Base-by-base conservation (phyloP, 1,139 yeast genomes). In the Nakaseomyces sp. region DNA sequence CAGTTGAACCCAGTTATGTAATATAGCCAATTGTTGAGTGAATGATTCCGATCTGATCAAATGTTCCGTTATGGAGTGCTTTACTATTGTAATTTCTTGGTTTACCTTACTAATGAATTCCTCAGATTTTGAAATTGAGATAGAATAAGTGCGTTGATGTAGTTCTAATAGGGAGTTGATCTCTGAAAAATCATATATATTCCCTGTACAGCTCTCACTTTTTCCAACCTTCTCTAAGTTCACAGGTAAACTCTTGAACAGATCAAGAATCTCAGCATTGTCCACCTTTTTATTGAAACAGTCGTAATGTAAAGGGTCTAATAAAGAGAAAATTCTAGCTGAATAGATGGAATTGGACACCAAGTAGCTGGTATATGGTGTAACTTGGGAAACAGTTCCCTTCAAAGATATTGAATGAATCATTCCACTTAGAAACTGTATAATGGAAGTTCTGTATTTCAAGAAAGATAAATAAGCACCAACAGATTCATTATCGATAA, bases 1-100 rank as follows among this genome's bases (percentile, higher is more conserved):
- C 43, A 88, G 64, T 53, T 81, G 83, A 28, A 82, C 79, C 97
- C 97, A 89, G 0, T 94, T 76, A 54, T 79, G 84, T 24, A 89
- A 65, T 46, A 81, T 77, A 7, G 73, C 67, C 40, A 81, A 66
- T 50, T 84, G 93, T 4, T 71, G 67, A 1, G 69, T 61, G 45
- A 73, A 71, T 52, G 78, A 72, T 35, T 70, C 69, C 29, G 69
- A 67, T 30, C 67, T 67, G 10, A 76, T 65, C 15, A 77, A 55
- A 37, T 68, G 68, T 49, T 72, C 73, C 1, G 69, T 65, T 28
- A 65, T n/a, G 52, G 52, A 38, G 26, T 45, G 44, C 50, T 64
- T 52, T 45, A 53, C 50, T 3, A 52, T 37, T n/a, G 51, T 50
- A 5, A 52, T 41, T 22, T 53, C 52, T 15, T 41, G 30, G 4